These are phyloP conservation scores for Rhododendron mucronatum DNA, from an alignment of 148 eudicot species.

Conservation along the genomic window DNA sequence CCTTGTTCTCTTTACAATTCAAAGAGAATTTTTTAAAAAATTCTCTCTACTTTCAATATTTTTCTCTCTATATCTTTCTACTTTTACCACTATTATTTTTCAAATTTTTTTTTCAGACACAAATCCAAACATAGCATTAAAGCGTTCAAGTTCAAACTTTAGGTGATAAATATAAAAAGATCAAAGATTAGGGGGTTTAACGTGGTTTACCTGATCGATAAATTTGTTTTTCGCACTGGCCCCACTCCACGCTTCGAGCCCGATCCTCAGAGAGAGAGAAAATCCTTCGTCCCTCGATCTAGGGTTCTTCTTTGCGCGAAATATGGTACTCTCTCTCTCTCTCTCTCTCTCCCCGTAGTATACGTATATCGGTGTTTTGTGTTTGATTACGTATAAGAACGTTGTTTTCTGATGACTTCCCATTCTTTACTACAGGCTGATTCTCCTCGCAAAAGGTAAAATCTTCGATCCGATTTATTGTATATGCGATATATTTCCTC, in stretches of 20 bases:
- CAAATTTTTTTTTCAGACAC: too few relatives aligned
- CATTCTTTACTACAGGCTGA: conserved; percentile 52
- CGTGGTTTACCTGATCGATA: background rate
- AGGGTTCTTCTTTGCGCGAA: conserved; percentile 7
- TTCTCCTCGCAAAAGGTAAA: conserved; percentile 67
- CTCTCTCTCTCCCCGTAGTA: background rate
- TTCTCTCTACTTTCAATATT: too few relatives aligned
- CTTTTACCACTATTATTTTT: too few relatives aligned
- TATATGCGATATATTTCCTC: background rate
- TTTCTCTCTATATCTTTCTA: too few relatives aligned
- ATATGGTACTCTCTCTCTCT: conserved; percentile 12
- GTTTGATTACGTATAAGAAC: background rate
- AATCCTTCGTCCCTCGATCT: background rate
- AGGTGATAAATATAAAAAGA: background rate
- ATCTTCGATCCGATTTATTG: background rate
- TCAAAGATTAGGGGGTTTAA: background rate
- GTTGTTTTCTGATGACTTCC: conserved; percentile 4
- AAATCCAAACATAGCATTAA: too few relatives aligned
- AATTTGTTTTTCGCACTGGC: background rate
- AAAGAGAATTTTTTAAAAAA: too few relatives aligned
- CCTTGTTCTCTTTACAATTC: too few relatives aligned
- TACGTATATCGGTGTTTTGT: background rate
- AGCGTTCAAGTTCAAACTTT: background rate
- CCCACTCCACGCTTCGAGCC: background rate
- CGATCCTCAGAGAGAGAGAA: background rate